These are phyloP conservation scores for Dujonia santamariae DNA, from an alignment of 1,139 yeast species.

Conservation along the genomic window DNA sequence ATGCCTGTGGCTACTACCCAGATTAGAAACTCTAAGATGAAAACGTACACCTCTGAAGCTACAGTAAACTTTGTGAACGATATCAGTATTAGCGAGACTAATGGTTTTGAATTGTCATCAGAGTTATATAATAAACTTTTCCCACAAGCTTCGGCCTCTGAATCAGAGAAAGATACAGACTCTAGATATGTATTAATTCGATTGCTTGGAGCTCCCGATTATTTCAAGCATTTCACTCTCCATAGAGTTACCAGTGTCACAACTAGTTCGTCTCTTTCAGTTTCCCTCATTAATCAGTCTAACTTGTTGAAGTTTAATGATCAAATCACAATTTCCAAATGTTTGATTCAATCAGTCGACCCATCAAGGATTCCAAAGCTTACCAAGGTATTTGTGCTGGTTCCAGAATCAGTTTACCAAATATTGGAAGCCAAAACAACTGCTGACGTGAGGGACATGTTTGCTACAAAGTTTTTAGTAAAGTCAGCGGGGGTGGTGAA, in stretches of 20 bases:
- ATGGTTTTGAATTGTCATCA: conserved; percentile 31
- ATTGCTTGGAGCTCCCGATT: conserved; percentile 45
- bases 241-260: conserved; percentile 32
- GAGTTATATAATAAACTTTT: conserved; percentile 34
- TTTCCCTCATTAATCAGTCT: conserved; percentile 38
- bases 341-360: conserved; percentile 32
- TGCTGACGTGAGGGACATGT: conserved; percentile 25
- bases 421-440: conserved; percentile 28
- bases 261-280: conserved; percentile 16
- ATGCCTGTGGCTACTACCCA: no score
- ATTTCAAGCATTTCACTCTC: conserved; percentile 32
- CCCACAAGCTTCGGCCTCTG: conserved; percentile 17
- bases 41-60: not conserved
- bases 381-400: conserved; percentile 33
- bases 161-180: conserved; percentile 9
- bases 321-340: conserved; percentile 31
- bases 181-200: conserved; percentile 29
- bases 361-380: conserved; percentile 26
- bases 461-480: conserved; percentile 22
- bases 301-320: conserved; percentile 29
- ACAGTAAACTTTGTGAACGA: conserved; percentile 30
- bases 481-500: conserved; percentile 32
- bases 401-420: conserved; percentile 44
- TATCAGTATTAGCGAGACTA: conserved; percentile 22
- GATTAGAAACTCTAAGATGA: no score